Evolutionary conservation across 2,329 filamentous ascomycete species (phyloP), one percentile per base, ranked within the genome.

Genomic region (Alternaria sp.): DNA sequence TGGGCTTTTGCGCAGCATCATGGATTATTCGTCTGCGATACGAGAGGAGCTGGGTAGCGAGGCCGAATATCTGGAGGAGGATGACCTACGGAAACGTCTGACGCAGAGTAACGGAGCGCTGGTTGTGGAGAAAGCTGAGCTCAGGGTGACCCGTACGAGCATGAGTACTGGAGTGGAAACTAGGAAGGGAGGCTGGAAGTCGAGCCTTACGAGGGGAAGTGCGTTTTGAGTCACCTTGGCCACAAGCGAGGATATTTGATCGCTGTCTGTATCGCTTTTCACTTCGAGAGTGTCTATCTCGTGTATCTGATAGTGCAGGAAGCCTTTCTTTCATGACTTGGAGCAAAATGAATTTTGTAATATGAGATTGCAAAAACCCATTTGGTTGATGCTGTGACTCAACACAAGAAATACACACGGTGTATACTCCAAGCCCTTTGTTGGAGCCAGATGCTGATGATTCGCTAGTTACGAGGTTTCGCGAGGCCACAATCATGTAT

Each of bases 1-100:
- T 1, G 73, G 73, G 1, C 53, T 76, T 11, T 52, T 75, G 34
- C 58, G 67, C 21, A 72, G 70, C 33, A 66, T 74, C 1, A 53
- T 76, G 40, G 72, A 75, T 45, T 55, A 73, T 17, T 61, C 69
- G 8, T 58, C 54, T 24, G 71, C 65, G n/a, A 63, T 75, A 8
- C 60, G 62, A 28, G 71, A 72, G 46, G 73, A 76, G 46, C 13
- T 76, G 11, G 72, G 71, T 10, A 24, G 51, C 1, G 58, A 63
- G 9, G 56, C 53, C 2, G 66, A 70, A 1, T 24, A 52, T 14
- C 26, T 74, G 33, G 61, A 65, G 17, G 71, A 75, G 52, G 58
- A 68, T 3, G 67, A 70, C 9, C 46, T 74, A 24, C 66, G 65
- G 48, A 56, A 51, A 36, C 39, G 54, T 9, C 50, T 73, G 54